Evolutionary conservation across 2,329 filamentous ascomycete species (phyloP).

Genomic region (Talaromyces sp.): DNA sequence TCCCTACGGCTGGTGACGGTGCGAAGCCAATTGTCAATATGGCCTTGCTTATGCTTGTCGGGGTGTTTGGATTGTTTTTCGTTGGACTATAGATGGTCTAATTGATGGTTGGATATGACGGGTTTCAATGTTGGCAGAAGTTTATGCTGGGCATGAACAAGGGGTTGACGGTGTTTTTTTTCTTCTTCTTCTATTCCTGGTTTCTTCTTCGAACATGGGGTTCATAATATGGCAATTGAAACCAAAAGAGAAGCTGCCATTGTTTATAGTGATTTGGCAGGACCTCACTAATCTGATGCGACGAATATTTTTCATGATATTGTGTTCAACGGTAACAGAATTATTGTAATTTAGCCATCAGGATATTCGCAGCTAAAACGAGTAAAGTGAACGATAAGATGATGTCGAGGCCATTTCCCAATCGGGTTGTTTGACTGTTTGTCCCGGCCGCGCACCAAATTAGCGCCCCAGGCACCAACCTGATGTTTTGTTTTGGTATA

Average conservation of each 20-base stretch:
- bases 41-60: conserved; percentile 14
- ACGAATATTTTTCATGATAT: no score
- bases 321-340: no score
- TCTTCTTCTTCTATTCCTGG: background rate
- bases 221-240: background rate
- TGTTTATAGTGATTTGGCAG: conserved; percentile 4
- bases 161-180: background rate
- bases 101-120: background rate
- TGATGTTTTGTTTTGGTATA: background rate
- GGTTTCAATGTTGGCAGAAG: background rate
- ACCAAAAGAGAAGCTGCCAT: background rate
- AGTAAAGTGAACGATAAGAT: background rate
- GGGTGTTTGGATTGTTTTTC: conserved; percentile 11
- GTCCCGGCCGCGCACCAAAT: background rate
- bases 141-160: background rate
- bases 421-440: background rate
- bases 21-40: conserved; percentile 7
- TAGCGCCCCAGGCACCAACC: background rate
- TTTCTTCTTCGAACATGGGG: no score
- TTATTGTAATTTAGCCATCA: no score
- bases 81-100: conserved; percentile 10
- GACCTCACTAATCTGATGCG: background rate
- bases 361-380: no score
- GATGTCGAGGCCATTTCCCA: background rate
- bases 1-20: conserved; percentile 1